These are phyloP conservation scores for Beverwykella pulmonaria DNA, from an alignment of 495 filamentous ascomycete species.

Conservation along the genomic window DNA sequence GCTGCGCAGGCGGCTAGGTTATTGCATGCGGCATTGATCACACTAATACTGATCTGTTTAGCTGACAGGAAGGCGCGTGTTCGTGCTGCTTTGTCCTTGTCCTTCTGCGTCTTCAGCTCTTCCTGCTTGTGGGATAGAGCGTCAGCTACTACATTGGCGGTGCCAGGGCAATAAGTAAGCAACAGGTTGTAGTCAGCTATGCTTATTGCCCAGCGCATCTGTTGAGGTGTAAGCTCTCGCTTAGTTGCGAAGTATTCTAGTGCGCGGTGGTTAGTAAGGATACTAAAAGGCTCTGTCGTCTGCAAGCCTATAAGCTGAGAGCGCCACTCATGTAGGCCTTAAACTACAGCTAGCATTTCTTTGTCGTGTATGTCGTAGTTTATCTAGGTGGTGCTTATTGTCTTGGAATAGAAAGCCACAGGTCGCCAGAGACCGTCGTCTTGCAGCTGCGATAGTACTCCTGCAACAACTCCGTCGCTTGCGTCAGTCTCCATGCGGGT, in stretches of 20 bases:
- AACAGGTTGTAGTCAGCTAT: slow-evolving; percentile 35
- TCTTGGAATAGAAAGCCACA: slow-evolving; percentile 43
- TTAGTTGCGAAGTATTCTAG: too few species aligned
- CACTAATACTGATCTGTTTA: too few species aligned
- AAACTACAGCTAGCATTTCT: slow-evolving; percentile 48
- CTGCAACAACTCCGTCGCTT: slow-evolving; percentile 28
- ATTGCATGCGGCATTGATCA: too few species aligned
- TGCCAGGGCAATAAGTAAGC: slow-evolving; percentile 34
- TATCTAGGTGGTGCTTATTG: too few species aligned
- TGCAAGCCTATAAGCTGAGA: slow-evolving; percentile 31
- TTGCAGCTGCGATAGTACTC: slow-evolving; percentile 38
- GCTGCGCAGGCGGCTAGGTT: too few species aligned
- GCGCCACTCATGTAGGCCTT: slow-evolving; percentile 43
- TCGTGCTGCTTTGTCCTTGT: too few species aligned
- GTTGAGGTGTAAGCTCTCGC: slow-evolving; percentile 38
- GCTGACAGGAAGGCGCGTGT: too few species aligned
- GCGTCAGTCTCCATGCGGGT: slow-evolving; percentile 40
- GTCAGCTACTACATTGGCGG: slow-evolving; percentile 26
- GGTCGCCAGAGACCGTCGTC: slow-evolving; percentile 33
- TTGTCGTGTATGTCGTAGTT: slow-evolving; percentile 46
- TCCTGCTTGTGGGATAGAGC: slow-evolving; percentile 25
- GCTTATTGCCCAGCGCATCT: slow-evolving; percentile 35
- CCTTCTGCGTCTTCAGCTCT: too few species aligned
- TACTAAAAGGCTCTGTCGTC: slow-evolving; percentile 29
- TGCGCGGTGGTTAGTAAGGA: slow-evolving; percentile 45